Evolutionary conservation across 352 stramenopile species (phyloP), one percentile per base, ranked within the genome.

Genomic region (Peronosclerospora sorghi): DNA sequence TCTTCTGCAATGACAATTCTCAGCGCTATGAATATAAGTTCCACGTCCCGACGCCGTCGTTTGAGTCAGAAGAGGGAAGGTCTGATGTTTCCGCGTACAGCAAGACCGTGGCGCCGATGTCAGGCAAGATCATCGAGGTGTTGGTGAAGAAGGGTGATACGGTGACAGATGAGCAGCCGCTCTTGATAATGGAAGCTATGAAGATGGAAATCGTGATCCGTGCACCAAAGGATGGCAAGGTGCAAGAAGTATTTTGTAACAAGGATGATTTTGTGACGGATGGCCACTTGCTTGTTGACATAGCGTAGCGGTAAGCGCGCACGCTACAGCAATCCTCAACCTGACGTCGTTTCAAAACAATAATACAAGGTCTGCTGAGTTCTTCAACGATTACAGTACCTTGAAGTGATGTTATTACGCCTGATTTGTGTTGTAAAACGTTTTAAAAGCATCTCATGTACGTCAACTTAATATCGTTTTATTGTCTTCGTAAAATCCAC

Each of bases 131-230:
- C 46, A 83, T 95, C 35, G 84, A 90, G 39, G 79, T 98, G 39
- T 58, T 92, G 47, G 76, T 88, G 45, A 72, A 83, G 37, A 72
- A 66, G n/a, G 93, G 94, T 15, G 80, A 97, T 30, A 43, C 24
- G 5, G 93, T 98, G 35, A 65, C 60, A 8, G 65, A 69, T 36
- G 91, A 94, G 48, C 79, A 98, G 51, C 65, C 89, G 12, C 54
- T 98, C 30, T 35, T 97, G 38, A 95, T 97, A 45, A 91, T 98
- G 71, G 93, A 98, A 62, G 92, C 94, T 19, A 98, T 98, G 93
- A 98, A 98, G 73, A 98, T 98, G 94, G 88, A 98, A 54, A 73
- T 88, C 56, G 62, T 78, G 37, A 83, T 91, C 35, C 73, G 77
- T 23, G 73, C 78, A 7, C 75, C 73, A 27, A 79, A 71, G 40